A percentile compares a stretch with the other conserved stretches of the same genome.
These are phyloP conservation scores for Aspergillus cavernicola DNA, from an alignment of 495 filamentous ascomycete genomes.

Conservation along the genomic window DNA sequence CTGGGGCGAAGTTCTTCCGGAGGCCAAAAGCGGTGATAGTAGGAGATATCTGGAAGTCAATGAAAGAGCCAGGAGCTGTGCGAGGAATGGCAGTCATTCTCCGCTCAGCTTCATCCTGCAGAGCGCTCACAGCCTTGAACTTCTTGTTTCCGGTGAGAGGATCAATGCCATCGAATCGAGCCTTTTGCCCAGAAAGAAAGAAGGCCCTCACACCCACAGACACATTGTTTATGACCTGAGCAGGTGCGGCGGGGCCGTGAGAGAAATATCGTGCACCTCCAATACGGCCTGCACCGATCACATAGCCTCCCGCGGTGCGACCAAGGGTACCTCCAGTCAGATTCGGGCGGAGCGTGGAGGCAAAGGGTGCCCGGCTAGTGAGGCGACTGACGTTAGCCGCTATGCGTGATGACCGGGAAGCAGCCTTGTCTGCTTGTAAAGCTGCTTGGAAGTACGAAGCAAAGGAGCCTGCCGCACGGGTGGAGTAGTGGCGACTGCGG, in stretches of 20 bases:
- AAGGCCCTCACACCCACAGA: conserved; percentile 88
- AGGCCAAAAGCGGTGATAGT: conserved; percentile 75
- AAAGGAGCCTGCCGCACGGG: conserved; percentile 61
- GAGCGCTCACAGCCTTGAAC: conserved; percentile 63
- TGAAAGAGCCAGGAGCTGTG: conserved; percentile 65
- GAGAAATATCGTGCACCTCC: conserved; percentile 84
- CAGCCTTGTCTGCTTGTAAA: conserved; percentile 56
- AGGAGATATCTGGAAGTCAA: conserved; percentile 85
- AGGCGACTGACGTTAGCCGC: conserved; percentile 62
- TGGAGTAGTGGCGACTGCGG: conserved; percentile 72
- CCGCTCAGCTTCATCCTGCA: conserved; percentile 65
- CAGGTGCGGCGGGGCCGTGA: conserved; percentile 76
- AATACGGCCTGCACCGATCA: conserved; percentile 62
- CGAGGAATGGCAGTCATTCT: conserved; percentile 54
- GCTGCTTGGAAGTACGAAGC: conserved; percentile 50
- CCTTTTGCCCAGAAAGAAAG: conserved; percentile 80
- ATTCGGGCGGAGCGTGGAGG: conserved; percentile 85
- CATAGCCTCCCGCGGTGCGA: conserved; percentile 84
- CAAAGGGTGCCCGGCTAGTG: conserved; percentile 78
- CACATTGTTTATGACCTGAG: conserved; percentile 92
- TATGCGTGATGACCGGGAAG: conserved; percentile 62
- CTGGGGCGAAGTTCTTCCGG: conserved; percentile 28
- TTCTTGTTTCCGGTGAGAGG: conserved; percentile 67
- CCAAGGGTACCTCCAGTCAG: conserved; percentile 84
- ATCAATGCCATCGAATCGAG: conserved; percentile 72